Percentiles rank a stretch among this genome's conserved stretches.
phyloP scores from a whole-genome alignment of 1,284 basidiomycete genomes.

The Gomphus sp. region DNA sequence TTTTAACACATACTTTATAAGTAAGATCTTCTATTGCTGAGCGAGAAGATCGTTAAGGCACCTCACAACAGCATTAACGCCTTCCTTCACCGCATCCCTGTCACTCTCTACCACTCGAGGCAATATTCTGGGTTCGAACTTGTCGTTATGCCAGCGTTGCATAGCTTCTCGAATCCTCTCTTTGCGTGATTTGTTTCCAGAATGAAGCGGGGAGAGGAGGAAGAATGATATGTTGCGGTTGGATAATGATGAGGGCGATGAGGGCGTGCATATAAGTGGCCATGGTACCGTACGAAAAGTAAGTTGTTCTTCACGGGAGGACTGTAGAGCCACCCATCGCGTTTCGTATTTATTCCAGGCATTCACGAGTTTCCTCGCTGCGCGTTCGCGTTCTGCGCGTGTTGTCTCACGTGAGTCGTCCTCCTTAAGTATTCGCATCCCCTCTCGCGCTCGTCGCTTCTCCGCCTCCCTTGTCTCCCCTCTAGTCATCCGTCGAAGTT shows the following conservation, averaged over 20 bases:
- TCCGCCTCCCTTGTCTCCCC: constrained; percentile 35
- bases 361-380: not conserved
- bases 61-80: constrained; percentile 58
- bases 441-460: constrained; percentile 9
- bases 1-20: not conserved
- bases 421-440: constrained; percentile 14
- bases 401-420: not conserved
- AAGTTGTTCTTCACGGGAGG: not conserved
- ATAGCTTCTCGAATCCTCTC: constrained; percentile 56
- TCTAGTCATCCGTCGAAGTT: constrained; percentile 24
- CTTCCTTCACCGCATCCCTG: constrained; percentile 48
- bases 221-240: constrained; percentile 42
- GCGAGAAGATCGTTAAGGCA: constrained; percentile 57
- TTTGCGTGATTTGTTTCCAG: constrained; percentile 43
- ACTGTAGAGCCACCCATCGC: constrained; percentile 1
- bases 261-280: constrained; percentile 44
- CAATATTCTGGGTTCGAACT: constrained; percentile 39
- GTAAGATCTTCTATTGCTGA: not conserved
- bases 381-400: constrained; percentile 1
- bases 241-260: constrained; percentile 37
- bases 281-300: constrained; percentile 60
- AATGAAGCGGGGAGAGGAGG: constrained; percentile 52
- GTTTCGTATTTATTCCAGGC: constrained; percentile 7
- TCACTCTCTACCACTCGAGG: constrained; percentile 45
- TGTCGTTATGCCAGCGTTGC: constrained; percentile 70